Evolutionary conservation across 257 asterid species (phyloP).

Genomic region (Gynochthodes officinalis): DNA sequence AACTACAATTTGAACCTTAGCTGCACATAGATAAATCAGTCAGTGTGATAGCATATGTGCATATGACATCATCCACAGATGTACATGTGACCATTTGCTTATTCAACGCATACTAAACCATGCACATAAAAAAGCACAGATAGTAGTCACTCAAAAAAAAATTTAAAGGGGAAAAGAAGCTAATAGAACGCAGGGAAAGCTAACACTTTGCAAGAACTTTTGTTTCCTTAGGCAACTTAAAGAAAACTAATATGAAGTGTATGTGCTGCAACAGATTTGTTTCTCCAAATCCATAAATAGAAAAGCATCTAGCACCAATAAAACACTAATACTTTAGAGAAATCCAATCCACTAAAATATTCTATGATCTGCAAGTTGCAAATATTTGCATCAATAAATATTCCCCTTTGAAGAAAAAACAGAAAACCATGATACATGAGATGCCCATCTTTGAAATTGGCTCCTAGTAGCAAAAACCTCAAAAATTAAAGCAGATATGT

Average conservation of each 20-base stretch:
- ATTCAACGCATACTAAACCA: neutral
- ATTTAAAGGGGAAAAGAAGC: neutral
- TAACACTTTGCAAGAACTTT: no score
- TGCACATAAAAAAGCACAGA: neutral
- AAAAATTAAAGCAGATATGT: neutral
- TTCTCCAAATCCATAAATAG: neutral
- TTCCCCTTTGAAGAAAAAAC: no score
- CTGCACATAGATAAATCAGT: neutral
- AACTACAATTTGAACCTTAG: neutral
- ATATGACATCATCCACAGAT: neutral
- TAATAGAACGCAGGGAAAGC: neutral
- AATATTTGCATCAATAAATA: neutral
- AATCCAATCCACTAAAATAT: neutral
- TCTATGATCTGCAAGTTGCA: neutral
- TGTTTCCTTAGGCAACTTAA: neutral
- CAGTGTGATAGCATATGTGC: neutral
- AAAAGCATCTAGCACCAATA: neutral
- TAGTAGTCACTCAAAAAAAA: neutral
- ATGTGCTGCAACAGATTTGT: neutral
- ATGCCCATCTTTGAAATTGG: neutral
- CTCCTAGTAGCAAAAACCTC: neutral
- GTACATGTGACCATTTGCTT: neutral
- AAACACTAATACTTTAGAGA: no score
- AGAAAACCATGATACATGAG: no score
- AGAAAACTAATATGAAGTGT: neutral